These are phyloP conservation scores for Elongisporangium undulatum DNA, from an alignment of 352 stramenopile genomes.

Conservation along the genomic window DNA sequence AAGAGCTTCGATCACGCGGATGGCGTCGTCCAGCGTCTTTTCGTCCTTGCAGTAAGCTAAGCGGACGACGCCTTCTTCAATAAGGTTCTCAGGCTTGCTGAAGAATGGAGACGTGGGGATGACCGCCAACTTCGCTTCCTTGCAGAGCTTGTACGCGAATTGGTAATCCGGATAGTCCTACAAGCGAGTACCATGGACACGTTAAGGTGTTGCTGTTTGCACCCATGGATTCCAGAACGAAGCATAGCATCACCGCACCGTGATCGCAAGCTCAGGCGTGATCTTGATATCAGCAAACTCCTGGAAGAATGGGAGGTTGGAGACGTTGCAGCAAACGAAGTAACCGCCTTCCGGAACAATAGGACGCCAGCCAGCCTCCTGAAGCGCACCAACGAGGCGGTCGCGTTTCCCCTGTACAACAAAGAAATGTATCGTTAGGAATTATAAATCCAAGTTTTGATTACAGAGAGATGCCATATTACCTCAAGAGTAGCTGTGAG, in stretches of 20 bases:
- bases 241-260: background rate
- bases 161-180: slow-evolving; percentile 86
- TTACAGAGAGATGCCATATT: background rate
- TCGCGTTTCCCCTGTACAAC: slow-evolving; percentile 73
- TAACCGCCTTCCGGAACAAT: slow-evolving; percentile 94
- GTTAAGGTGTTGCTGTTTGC: background rate
- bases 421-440: slow-evolving; percentile 2
- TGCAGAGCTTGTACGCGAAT: slow-evolving; percentile 88
- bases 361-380: slow-evolving; percentile 78
- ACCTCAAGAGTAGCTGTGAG: slow-evolving; percentile 58
- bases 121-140: slow-evolving; percentile 87
- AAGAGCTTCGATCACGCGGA: slow-evolving; percentile 66
- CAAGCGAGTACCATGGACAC: slow-evolving; percentile 5
- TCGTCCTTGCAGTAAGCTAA: slow-evolving; percentile 98
- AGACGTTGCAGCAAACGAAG: slow-evolving; percentile 91
- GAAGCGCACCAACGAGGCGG: slow-evolving; percentile 79
- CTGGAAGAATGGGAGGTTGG: slow-evolving; percentile 60
- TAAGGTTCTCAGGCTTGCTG: slow-evolving; percentile 67
- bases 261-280: slow-evolving; percentile 22
- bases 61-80: slow-evolving; percentile 76
- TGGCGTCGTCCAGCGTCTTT: slow-evolving; percentile 87
- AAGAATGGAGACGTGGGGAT: slow-evolving; percentile 96
- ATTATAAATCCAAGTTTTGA: slow-evolving; percentile 3
- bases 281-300: slow-evolving; percentile 61
- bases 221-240: background rate